Conservation (phyloP, 768 basidiomycete genomes). For the Tulasnella sp. region DNA sequence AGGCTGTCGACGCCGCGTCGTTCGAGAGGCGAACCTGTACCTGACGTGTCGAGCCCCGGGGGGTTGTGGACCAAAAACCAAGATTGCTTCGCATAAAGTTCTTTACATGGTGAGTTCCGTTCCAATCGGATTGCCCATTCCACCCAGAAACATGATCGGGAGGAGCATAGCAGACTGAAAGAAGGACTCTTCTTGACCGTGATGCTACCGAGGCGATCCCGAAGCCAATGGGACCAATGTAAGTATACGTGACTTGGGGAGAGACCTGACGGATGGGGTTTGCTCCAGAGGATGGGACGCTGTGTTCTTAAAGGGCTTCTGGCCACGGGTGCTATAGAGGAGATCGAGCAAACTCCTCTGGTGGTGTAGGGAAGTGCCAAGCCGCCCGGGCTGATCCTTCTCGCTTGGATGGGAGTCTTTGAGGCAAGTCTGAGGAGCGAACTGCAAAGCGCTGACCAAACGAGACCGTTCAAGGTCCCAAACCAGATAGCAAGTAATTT, state of each 20-base stretch:
- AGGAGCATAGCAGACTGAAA: not conserved
- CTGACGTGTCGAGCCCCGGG: too few relatives aligned
- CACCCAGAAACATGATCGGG: not conserved
- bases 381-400: not conserved
- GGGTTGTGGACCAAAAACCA: too few relatives aligned
- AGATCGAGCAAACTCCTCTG: not conserved
- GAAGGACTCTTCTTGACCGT: not conserved
- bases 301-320: too few relatives aligned
- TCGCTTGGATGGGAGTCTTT: not conserved
- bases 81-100: too few relatives aligned
- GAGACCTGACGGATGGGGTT: not conserved
- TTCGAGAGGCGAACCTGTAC: too few relatives aligned
- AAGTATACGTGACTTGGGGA: not conserved
- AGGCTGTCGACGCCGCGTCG: too few relatives aligned
- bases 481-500: too few relatives aligned
- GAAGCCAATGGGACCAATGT: not conserved
- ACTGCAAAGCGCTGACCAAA: too few relatives aligned
- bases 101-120: too few relatives aligned
- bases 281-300: not conserved
- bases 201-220: not conserved
- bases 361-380: not conserved
- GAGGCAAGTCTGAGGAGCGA: too few relatives aligned
- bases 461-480: too few relatives aligned
- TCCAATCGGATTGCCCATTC: not conserved
- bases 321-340: too few relatives aligned